Percentiles rank a stretch among this genome's conserved stretches.
Conservation (phyloP, 805 yeast genomes). For the Spathaspora passalidarum region DNA sequence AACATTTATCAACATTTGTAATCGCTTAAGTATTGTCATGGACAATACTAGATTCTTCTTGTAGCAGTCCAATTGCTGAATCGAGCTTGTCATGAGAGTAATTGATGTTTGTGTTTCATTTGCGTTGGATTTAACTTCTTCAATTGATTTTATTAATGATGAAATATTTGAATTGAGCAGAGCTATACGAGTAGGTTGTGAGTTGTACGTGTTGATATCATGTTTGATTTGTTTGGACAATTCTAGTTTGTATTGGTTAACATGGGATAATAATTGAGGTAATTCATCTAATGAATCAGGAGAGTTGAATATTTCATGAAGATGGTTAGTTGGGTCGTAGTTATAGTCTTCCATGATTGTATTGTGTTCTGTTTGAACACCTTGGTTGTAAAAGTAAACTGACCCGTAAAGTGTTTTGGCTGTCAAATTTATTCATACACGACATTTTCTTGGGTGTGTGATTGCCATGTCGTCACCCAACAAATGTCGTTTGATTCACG, state of each 20-base stretch:
- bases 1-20: slow-evolving; percentile 82
- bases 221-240: slow-evolving; percentile 44
- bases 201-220: slow-evolving; percentile 34
- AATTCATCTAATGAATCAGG: slow-evolving; percentile 52
- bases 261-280: slow-evolving; percentile 47
- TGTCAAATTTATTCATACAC: not conserved
- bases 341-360: slow-evolving; percentile 15
- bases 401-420: not conserved
- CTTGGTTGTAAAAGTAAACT: not conserved
- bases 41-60: slow-evolving; percentile 80
- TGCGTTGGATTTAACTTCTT: slow-evolving; percentile 48
- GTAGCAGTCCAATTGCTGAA: slow-evolving; percentile 74
- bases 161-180: slow-evolving; percentile 31
- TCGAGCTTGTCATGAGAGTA: slow-evolving; percentile 68
- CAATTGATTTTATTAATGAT: slow-evolving; percentile 42
- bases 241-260: slow-evolving; percentile 47
- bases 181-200: slow-evolving; percentile 9
- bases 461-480: not conserved
- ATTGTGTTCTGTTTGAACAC: not conserved
- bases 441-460: not conserved
- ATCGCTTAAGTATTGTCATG: slow-evolving; percentile 81
- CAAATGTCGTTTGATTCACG: not conserved
- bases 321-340: slow-evolving; percentile 55
- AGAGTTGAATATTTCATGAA: slow-evolving; percentile 47
- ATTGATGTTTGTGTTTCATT: slow-evolving; percentile 58